Base-by-base conservation (phyloP, 1,284 basidiomycete genomes). In the Cryptococcus sp. region DNA sequence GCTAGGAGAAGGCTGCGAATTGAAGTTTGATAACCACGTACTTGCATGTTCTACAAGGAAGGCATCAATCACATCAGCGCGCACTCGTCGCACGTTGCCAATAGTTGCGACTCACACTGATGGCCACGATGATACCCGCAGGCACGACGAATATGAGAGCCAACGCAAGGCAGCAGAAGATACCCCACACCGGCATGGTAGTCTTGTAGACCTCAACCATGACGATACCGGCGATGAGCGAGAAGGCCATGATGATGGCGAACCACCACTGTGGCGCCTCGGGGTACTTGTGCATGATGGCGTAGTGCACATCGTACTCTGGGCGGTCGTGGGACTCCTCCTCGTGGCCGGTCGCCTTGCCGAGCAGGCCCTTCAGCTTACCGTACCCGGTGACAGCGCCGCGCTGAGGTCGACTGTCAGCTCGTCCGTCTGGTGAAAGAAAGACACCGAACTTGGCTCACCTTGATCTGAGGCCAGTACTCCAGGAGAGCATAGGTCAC, bases 251-350 rank as follows among this genome's bases (percentile, higher is more conserved):
- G 50, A 88, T 85, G 53, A 89, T 68, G n/a, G 73, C 55, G 72
- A 87, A 92, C 88, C 88, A 91, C 81, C 80, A 87, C 50, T 79
- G 77, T 0, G 90, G 89, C 16, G 90, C 87, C 69, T 91, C 88
- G 1, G 81, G 77, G 72, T 94, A 94, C 37, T 78, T 81, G 51
- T 80, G 79, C 89, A 93, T 94, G 38, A 94, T 81, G 37, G 42
- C 40, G 24, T 52, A 53, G 21, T 59, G 57, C 12, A 59, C 53
- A 39, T 59, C 57, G 46, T 52, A 52, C 18, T 55, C 45, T 16
- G 50, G 55, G 13, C 37, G 36, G 35, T 54, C 28, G 33, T 54
- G 51, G 24, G 24, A 16, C 39, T 53, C 52, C 46, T 53, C 47
- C 12, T 33, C 28, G 28, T 33, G 28, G 28, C 28, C 28, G 28